A percentile compares a stretch with the other conserved stretches of the same genome.
phyloP scores from a whole-genome alignment of 176 grass and related monocot species.

The Triticum urartu region DNA sequence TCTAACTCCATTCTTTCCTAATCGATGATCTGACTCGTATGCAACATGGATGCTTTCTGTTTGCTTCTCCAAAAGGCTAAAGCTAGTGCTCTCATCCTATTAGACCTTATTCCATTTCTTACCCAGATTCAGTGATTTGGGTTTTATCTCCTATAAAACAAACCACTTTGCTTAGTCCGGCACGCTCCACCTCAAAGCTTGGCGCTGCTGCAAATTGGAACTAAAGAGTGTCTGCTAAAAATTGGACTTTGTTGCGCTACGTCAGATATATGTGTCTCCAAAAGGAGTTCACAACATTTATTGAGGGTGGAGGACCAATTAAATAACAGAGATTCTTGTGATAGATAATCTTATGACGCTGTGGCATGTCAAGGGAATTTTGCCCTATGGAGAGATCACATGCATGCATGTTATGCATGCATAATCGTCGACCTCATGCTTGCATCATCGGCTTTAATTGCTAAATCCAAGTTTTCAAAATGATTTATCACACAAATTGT shows the following conservation, averaged over 20 bases:
- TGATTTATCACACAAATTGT: no score
- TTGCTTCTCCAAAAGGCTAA: slow-evolving; percentile 7
- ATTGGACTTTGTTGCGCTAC: not conserved
- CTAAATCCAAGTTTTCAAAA: no score
- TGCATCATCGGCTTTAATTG: no score
- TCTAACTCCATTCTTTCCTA: not conserved
- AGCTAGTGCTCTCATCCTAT: not conserved
- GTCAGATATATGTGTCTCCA: not conserved
- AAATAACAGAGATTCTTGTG: no score
- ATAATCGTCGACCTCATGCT: no score
- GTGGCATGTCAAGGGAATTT: no score
- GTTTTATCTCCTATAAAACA: not conserved
- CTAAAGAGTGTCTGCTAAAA: not conserved
- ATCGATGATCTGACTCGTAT: not conserved
- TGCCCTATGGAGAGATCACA: no score
- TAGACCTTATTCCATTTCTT: not conserved
- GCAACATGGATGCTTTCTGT: not conserved
- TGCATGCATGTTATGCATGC: no score
- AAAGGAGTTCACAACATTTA: not conserved
- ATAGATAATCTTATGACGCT: no score
- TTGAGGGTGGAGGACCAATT: not conserved
- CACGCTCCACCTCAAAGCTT: not conserved
- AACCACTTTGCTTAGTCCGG: not conserved
- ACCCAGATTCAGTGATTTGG: not conserved
- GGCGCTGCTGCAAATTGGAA: not conserved